Percentiles rank a stretch among this genome's conserved stretches.
Conservation (phyloP, 1,284 basidiomycete species). For the Pseudozyma sp. region DNA sequence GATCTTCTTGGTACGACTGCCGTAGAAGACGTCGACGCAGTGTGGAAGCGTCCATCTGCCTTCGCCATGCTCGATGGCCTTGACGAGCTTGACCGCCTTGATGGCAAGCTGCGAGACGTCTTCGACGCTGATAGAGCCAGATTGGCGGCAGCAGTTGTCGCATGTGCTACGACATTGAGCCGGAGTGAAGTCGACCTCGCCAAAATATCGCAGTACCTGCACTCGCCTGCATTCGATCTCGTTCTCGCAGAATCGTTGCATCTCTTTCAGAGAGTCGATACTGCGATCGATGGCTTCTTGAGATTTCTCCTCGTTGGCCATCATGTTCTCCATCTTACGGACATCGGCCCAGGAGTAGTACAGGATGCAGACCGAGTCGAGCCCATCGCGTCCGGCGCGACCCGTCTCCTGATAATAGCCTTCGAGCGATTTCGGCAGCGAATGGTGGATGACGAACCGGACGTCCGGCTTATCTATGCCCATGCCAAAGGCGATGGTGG, state of each 20-base stretch:
- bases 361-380: conserved; percentile 68
- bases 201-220: conserved; percentile 81
- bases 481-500: conserved; percentile 91
- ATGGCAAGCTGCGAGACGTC: conserved; percentile 74
- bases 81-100: conserved; percentile 74
- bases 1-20: conserved; percentile 74
- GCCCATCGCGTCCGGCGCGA: conserved; percentile 82
- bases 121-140: conserved; percentile 49
- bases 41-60: conserved; percentile 72
- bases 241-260: conserved; percentile 82
- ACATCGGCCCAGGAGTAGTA: conserved; percentile 75
- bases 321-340: conserved; percentile 72
- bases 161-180: conserved; percentile 76
- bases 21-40: conserved; percentile 75
- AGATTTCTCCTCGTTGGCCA: conserved; percentile 72
- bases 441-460: conserved; percentile 81
- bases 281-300: conserved; percentile 75
- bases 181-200: conserved; percentile 74
- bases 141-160: conserved; percentile 76
- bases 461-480: conserved; percentile 92
- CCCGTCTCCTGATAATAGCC: conserved; percentile 86
- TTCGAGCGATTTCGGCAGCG: conserved; percentile 78
- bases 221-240: conserved; percentile 85
- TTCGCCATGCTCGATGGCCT: conserved; percentile 69
- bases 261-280: conserved; percentile 73